Percentiles rank a stretch among this genome's conserved stretches.
phyloP scores from a whole-genome alignment of 2,329 filamentous ascomycete genomes.

The Cercospora janseana region DNA sequence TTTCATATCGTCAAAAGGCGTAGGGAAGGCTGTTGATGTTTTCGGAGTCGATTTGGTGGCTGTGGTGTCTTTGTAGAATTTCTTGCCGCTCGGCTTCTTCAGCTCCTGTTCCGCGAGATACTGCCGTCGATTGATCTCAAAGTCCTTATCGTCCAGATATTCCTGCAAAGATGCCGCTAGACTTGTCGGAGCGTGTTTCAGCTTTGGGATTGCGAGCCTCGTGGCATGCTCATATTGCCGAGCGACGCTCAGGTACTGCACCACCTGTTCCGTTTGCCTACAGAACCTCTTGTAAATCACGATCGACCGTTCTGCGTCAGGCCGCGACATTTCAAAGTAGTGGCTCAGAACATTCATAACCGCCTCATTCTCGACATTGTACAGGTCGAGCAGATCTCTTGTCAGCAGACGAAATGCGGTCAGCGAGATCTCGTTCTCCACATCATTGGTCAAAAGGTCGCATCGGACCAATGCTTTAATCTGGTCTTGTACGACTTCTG shows the following conservation, averaged over 20 bases:
- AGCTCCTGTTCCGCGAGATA: constrained; percentile 86
- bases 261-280: constrained; percentile 86
- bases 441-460: constrained; percentile 82
- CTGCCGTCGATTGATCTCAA: constrained; percentile 87
- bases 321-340: constrained; percentile 97
- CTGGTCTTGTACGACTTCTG: constrained; percentile 84
- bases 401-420: constrained; percentile 91
- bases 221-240: constrained; percentile 90
- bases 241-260: constrained; percentile 82
- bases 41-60: constrained; percentile 41
- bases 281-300: constrained; percentile 90
- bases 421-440: constrained; percentile 94
- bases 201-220: constrained; percentile 87
- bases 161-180: constrained; percentile 87
- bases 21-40: constrained; percentile 38
- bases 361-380: constrained; percentile 93
- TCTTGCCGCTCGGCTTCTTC: constrained; percentile 51
- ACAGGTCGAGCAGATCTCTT: constrained; percentile 82
- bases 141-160: constrained; percentile 90
- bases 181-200: constrained; percentile 95
- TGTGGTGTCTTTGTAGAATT: constrained; percentile 37
- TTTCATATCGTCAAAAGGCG: constrained; percentile 28
- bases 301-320: constrained; percentile 88
- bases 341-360: constrained; percentile 95
- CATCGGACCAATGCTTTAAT: constrained; percentile 83